Conservation (phyloP, 139 green algal species). For the Coccomyxa sp. region DNA sequence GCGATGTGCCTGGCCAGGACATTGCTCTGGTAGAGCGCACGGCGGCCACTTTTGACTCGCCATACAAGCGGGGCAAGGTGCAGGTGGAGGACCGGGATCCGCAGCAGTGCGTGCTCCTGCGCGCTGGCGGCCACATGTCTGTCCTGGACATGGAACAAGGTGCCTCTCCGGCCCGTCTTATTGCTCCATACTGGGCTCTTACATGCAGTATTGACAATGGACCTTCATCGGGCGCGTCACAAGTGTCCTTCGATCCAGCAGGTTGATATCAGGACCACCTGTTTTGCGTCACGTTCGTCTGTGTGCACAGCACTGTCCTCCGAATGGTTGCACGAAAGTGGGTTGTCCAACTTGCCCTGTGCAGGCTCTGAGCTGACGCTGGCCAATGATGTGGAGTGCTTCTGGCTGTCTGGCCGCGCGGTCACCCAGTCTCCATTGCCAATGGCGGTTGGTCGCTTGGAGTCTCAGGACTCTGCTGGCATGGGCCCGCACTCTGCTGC, state of each 20-base stretch:
- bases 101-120: slow-evolving; percentile 73
- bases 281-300: no score
- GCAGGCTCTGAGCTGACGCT: slow-evolving; percentile 31
- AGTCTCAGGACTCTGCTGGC: no score
- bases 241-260: no score
- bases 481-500: no score
- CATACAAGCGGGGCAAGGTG: neutral
- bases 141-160: slow-evolving; percentile 82
- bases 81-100: slow-evolving; percentile 11
- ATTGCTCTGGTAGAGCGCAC: slow-evolving; percentile 33
- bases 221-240: no score
- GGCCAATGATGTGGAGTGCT: slow-evolving; percentile 61
- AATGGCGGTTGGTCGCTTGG: no score
- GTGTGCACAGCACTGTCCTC: no score
- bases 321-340: no score
- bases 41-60: neutral
- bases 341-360: neutral
- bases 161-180: neutral
- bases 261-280: no score
- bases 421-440: no score
- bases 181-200: neutral
- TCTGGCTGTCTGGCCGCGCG: slow-evolving; percentile 55
- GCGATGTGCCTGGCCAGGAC: slow-evolving; percentile 20
- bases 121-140: slow-evolving; percentile 75
- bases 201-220: neutral